These are phyloP conservation scores for Immersiella caudata DNA, from an alignment of 495 filamentous ascomycete species.

Conservation along the genomic window DNA sequence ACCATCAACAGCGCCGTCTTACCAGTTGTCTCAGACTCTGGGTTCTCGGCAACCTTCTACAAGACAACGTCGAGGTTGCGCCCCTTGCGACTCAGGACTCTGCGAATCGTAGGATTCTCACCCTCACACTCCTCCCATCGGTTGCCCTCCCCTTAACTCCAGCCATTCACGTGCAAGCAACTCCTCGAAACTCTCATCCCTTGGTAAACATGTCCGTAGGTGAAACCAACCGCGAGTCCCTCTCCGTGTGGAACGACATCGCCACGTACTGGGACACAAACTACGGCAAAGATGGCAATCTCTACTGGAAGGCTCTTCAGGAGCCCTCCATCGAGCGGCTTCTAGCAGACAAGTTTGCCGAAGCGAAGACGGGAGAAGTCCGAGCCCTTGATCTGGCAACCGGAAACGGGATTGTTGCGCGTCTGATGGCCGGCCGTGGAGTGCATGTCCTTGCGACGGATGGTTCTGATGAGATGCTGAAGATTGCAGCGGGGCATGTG, in stretches of 20 bases:
- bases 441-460: constrained; percentile 44
- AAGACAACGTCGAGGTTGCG: too few relatives aligned
- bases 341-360: constrained; percentile 24
- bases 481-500: constrained; percentile 28
- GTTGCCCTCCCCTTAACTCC: too few relatives aligned
- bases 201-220: too few relatives aligned
- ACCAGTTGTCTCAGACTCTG: too few relatives aligned
- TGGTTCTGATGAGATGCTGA: constrained; percentile 37
- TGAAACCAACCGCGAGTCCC: constrained; percentile 12
- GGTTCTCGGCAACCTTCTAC: too few relatives aligned
- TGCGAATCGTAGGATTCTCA: too few relatives aligned
- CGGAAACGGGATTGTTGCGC: constrained; percentile 46
- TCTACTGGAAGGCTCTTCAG: constrained; percentile 43
- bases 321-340: constrained; percentile 40
- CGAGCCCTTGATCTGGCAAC: constrained; percentile 47
- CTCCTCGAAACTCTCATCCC: too few relatives aligned
- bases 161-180: too few relatives aligned
- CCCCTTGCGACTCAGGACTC: too few relatives aligned
- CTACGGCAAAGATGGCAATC: constrained; percentile 44
- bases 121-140: too few relatives aligned
- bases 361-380: constrained; percentile 16
- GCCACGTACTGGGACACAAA: constrained; percentile 43
- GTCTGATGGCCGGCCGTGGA: constrained; percentile 39
- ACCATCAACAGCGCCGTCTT: too few relatives aligned
- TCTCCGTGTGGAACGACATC: constrained; percentile 39